Base-by-base conservation (phyloP, 2,329 filamentous ascomycete genomes). In the Decorospora gaudefroyi region DNA sequence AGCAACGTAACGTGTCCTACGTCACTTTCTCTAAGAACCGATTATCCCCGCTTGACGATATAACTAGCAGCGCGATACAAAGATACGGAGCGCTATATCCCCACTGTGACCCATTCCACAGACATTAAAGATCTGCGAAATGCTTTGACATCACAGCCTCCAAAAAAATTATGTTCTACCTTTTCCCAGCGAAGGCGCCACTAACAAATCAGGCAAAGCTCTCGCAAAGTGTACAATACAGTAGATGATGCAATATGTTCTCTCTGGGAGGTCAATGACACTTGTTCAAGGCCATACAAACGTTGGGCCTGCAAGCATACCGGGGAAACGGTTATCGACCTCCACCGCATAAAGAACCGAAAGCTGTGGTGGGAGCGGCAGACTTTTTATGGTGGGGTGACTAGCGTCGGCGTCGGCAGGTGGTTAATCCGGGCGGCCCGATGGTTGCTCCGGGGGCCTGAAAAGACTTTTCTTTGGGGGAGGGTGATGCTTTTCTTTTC, bases 201-300 rank as follows among this genome's bases (percentile, higher is more conserved):
- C 57, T 49, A 51, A 45, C 54, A 29, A 13, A n/a, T n/a, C 38
- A 58, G 61, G 59, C 66, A n/a, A n/a, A n/a, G 65, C 57, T 39
- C 31, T 50, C 65, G 56, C 65, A 71, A 70, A 70, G 68, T 70
- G 67, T 70, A 69, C n/a, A n/a, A n/a, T 68, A 68, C 55, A 59
- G 65, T 69, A 70, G 62, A 67, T 69, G 62, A 76, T 88, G 86
- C 86, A 90, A 92, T 92, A 87, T 78, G 74, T 73, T 74, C 57
- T 45, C 55, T 77, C 87, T 91, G 81, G 80, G 85, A 83, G 84
- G 82, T 80, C 82, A 86, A 81, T 84, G 87, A 90, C 87, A 85
- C 86, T 83, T 83, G 74, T 42, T 67, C 55, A 57, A 39, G 39
- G 69, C 75, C 76, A 79, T 74, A 71, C 76, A 69, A n/a, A n/a